Conservation (phyloP, 768 basidiomycete genomes). For the Filobasidium floriforme region DNA sequence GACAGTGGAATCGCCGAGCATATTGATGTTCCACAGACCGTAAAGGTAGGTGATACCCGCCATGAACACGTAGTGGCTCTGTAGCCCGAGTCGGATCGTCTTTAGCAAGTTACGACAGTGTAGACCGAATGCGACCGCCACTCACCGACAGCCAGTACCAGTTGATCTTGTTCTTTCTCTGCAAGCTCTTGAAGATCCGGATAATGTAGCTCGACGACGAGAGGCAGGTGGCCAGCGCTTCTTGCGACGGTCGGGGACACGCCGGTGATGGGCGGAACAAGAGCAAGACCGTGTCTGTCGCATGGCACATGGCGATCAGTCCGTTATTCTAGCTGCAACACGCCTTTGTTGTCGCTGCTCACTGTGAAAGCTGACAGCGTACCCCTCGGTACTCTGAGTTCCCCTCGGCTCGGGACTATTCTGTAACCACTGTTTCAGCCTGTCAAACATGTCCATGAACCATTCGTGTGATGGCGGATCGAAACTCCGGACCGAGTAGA, state of each 20-base stretch:
- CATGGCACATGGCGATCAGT: background rate
- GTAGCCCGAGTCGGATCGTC: background rate
- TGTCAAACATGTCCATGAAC: conserved; percentile 42
- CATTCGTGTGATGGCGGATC: conserved; percentile 37
- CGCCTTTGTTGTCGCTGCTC: conserved; percentile 22
- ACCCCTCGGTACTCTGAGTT: conserved; percentile 42
- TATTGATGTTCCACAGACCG: conserved; percentile 44
- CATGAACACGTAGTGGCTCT: conserved; percentile 45
- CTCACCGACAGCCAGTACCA: conserved; percentile 45
- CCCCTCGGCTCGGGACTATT: conserved; percentile 43
- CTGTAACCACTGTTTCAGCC: conserved; percentile 42
- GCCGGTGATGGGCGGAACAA: conserved; percentile 45
- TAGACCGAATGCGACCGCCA: conserved; percentile 13
- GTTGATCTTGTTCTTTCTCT: conserved; percentile 45
- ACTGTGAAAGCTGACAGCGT: conserved; percentile 46
- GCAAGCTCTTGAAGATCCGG: conserved; percentile 44
- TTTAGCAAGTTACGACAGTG: background rate
- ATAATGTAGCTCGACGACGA: conserved; percentile 46
- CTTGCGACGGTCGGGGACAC: conserved; percentile 41
- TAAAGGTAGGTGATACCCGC: conserved; percentile 46
- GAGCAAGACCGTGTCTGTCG: conserved; percentile 42
- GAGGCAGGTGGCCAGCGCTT: conserved; percentile 42
- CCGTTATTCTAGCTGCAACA: background rate
- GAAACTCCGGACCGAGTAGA: conserved; percentile 39
- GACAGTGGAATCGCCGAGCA: conserved; percentile 40